Evolutionary conservation across 371 early-diverging fungal genomes (phyloP).

Genomic region (Mortierella sp.): DNA sequence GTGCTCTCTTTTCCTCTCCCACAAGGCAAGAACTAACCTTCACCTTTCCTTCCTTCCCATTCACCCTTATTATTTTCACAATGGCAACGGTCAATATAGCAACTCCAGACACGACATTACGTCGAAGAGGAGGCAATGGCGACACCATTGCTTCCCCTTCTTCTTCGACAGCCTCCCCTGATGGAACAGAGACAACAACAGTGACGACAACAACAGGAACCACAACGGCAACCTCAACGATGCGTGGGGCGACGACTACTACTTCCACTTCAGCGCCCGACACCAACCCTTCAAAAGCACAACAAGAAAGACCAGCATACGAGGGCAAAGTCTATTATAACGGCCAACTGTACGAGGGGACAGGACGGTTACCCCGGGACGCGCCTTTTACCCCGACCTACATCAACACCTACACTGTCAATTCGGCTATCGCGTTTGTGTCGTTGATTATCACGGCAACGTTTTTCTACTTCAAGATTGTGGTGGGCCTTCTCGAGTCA

Average conservation of each 20-base stretch:
- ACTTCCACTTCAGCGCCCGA: not conserved
- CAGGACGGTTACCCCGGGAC: constrained; percentile 52
- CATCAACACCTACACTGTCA: constrained; percentile 50
- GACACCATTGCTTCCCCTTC: not conserved
- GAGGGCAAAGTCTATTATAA: constrained; percentile 39
- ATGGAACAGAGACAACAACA: not conserved
- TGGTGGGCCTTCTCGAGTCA: constrained; percentile 46
- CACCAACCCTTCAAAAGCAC: not conserved
- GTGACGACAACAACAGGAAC: not conserved
- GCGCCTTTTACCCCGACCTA: constrained; percentile 55
- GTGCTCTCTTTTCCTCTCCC: not conserved
- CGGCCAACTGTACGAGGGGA: constrained; percentile 36
- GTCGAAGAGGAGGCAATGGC: not conserved
- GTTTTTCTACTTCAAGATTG: constrained; percentile 56
- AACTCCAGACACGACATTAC: not conserved
- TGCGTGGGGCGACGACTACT: not conserved
- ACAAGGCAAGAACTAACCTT: too few species aligned
- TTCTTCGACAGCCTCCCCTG: not conserved
- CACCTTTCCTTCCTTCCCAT: not conserved
- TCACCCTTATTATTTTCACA: not conserved
- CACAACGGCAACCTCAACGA: not conserved
- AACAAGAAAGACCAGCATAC: not conserved
- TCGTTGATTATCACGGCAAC: constrained; percentile 43
- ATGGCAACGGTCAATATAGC: not conserved
- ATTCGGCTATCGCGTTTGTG: constrained; percentile 48